Evolutionary conservation across 2,329 filamentous ascomycete genomes (phyloP), one percentile per base, ranked within the genome.

Genomic region (Cladophialophora exuberans): DNA sequence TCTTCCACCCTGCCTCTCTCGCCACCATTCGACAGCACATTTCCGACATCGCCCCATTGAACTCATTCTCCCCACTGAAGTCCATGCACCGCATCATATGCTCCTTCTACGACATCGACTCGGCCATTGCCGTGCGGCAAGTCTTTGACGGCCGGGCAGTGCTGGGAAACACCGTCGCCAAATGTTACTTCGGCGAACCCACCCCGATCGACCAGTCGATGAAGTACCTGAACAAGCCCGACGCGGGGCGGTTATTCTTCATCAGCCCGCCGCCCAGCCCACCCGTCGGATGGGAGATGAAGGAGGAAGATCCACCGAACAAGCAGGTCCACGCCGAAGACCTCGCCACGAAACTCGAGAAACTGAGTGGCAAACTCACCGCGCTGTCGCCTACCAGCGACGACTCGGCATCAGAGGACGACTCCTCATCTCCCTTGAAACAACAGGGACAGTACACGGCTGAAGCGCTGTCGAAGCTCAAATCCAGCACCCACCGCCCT

Each of bases 281-380:
- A 41, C 84, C 84, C 2, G 80, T 84, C 67, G 84, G 84, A 43
- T 87, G 84, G 84, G 80, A 83, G 67, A 77, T 83, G 73, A 77
- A 78, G 57, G 77, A 80, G 53, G 84, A 87, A 66, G 83, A 83
- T 22, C 80, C 83, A 9, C 84, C 84, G 4, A 87, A 87, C 69
- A 85, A 83, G 69, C 79, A 85, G 54, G 83, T 85, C 6, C 83
- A 86, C 64, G 82, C 84, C 0, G 78, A 80, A 51, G 84, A 87
- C 65, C 72, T 87, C 35, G 82, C 81, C 0, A 67, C 71, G 2
- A 84, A 84, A 13, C 68, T 87, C 47, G 72, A 78, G 13, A 78
- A 75, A 55, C 68, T 87, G 51, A 76, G 78, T 39, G 75, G 77
- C 3, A 64, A 68, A 48, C 56, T 60, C 49, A 60, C 38, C 55